Evolutionary conservation across 495 filamentous ascomycete species (phyloP), one percentile per base, ranked within the genome.

Genomic region (Tuber brumale): DNA sequence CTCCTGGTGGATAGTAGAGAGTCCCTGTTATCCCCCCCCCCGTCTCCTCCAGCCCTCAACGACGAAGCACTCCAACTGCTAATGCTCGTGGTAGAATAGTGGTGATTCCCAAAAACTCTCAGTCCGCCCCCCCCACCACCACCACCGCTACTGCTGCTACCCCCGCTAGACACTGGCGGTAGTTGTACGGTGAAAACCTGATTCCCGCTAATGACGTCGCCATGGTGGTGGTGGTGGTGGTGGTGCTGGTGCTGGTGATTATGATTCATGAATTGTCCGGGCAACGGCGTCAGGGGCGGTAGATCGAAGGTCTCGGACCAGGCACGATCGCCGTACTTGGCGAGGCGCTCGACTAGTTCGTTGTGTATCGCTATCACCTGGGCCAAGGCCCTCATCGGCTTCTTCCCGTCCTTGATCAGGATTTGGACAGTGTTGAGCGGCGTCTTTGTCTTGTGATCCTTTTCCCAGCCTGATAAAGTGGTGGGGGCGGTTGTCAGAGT

Each of bases 341-440:
- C 78, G 18, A 80, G 77, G 70, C 79, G 77, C 46, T 61, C 76
- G 27, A 83, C 81, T 18, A 83, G 79, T 43, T 77, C 70, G 31
- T 83, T 83, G 72, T 83, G 81, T 19, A 76, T 74, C n/a, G 72
- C 41, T 41, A 83, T 73, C 27, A 81, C 81, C 19, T 73, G 72
- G 10, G 71, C 70, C 39, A 83, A 73, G 19, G 81, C 81, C 16
- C 45, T 44, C 6, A 39, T 41, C 42, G 72, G 76, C 31, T 74
- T 76, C 27, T 61, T 72, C 37, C 81, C 79, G 18, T 69, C 44
- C 18, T 75, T 69, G 10, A 76, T 75, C 44, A 83, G 75, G n/a
- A 83, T 76, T 23, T 83, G 76, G 21, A 83, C 51, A 6, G 81
- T 76, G 45, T 81, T 82, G 43, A 83, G 81, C 10, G 72, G 57